phyloP scores from a whole-genome alignment of 768 basidiomycete species.

The Mycena leptocephala region DNA sequence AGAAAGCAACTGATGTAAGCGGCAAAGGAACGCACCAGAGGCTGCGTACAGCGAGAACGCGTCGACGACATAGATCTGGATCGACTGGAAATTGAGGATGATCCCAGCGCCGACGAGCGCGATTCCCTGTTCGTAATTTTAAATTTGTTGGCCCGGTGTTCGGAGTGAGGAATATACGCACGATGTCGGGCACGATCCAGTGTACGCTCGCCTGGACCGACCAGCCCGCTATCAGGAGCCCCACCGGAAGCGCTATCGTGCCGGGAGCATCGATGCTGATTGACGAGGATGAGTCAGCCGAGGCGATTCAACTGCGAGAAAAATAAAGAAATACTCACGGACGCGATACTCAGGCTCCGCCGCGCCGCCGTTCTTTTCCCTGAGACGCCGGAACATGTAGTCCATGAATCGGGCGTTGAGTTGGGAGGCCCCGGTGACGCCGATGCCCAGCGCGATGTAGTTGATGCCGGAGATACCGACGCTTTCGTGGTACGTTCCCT shows the following conservation, averaged over 20 bases:
- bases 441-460: constrained; percentile 82
- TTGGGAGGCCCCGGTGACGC: constrained; percentile 68
- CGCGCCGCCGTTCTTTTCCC: constrained; percentile 60
- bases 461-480: constrained; percentile 77
- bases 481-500: constrained; percentile 66
- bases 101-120: constrained; percentile 69
- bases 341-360: constrained; percentile 68
- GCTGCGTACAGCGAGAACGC: constrained; percentile 78
- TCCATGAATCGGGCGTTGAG: constrained; percentile 73
- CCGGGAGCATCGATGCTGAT: constrained; percentile 75
- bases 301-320: background rate
- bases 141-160: no score
- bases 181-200: constrained; percentile 84
- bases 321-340: constrained; percentile 50
- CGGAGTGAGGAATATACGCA: constrained; percentile 46
- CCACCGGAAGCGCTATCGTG: constrained; percentile 73
- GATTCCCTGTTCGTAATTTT: constrained; percentile 62
- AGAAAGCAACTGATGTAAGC: background rate
- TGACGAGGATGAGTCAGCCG: background rate
- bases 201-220: constrained; percentile 68
- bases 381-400: constrained; percentile 66
- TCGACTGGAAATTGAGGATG: constrained; percentile 67
- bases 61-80: constrained; percentile 81
- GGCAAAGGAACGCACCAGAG: constrained; percentile 61
- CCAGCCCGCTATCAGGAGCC: constrained; percentile 83